phyloP scores from a whole-genome alignment of 176 grass and related monocot species.

The Cenchrus americanus region DNA sequence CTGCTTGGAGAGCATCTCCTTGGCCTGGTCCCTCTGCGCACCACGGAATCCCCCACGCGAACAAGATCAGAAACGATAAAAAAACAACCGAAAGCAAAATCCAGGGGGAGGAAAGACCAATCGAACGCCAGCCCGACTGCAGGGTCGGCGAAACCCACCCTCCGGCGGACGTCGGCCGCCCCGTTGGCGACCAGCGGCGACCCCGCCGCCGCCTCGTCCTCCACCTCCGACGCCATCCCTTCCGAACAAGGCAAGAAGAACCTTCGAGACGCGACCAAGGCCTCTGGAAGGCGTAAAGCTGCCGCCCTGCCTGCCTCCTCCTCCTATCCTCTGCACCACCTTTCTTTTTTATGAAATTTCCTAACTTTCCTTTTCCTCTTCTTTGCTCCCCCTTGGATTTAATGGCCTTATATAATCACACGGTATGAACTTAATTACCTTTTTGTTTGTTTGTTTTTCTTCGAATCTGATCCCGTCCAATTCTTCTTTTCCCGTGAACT shows the following conservation, averaged over 20 bases:
- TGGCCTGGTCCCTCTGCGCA: constrained; percentile 69
- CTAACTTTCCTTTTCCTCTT: not conserved
- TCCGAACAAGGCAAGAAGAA: constrained; percentile 35
- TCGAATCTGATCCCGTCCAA: not conserved
- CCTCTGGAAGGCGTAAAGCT: constrained; percentile 32
- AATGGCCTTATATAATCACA: not conserved
- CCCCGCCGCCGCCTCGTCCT: constrained; percentile 16
- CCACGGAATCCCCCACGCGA: not conserved
- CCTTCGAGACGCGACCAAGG: constrained; percentile 33
- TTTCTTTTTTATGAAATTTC: not conserved
- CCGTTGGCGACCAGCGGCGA: constrained; percentile 36
- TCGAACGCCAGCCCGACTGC: not conserved
- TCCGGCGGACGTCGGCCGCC: constrained; percentile 46
- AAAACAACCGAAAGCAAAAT: not conserved
- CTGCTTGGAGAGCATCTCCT: constrained; percentile 92
- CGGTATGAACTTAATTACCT: not conserved
- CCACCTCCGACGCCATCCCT: constrained; percentile 49
- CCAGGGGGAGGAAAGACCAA: not conserved
- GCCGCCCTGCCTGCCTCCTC: not conserved
- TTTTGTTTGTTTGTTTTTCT: not conserved
- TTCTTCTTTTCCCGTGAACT: not conserved
- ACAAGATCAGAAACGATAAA: not conserved
- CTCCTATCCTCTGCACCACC: constrained; percentile 31
- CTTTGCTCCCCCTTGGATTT: not conserved
- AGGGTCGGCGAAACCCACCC: constrained; percentile 26